Conservation (phyloP, 768 basidiomycete genomes). For the Tulasnella sp. region DNA sequence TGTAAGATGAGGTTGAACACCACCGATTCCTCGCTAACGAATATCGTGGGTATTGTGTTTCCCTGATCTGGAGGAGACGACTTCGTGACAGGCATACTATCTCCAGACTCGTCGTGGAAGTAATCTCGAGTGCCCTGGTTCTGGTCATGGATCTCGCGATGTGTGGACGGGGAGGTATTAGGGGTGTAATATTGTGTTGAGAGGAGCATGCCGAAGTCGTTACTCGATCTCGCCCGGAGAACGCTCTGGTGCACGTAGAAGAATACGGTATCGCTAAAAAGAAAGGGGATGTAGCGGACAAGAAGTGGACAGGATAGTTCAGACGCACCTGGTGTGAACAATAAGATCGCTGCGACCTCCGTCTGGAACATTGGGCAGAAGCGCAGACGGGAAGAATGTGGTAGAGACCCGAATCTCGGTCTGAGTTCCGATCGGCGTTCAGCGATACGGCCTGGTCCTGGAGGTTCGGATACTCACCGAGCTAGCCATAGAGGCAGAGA, state of each 20-base stretch:
- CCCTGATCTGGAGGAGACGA: not conserved
- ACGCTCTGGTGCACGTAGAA: slow-evolving; percentile 72
- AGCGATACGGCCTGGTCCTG: not conserved
- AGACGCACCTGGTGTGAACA: not conserved
- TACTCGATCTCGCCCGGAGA: slow-evolving; percentile 58
- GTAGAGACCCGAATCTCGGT: slow-evolving; percentile 7
- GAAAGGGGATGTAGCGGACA: not conserved
- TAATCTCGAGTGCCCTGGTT: not conserved
- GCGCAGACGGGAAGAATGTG: slow-evolving; percentile 2
- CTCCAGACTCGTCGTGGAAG: not conserved
- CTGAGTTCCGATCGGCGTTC: not conserved
- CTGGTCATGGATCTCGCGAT: not conserved
- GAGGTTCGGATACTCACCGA: not conserved
- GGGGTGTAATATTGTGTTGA: not conserved
- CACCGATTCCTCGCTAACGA: slow-evolving; percentile 52
- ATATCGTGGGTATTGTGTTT: slow-evolving; percentile 36
- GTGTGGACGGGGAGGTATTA: slow-evolving; percentile 36
- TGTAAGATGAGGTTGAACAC: slow-evolving; percentile 32
- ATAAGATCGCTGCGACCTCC: not conserved
- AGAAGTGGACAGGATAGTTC: no score
- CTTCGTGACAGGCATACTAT: no score
- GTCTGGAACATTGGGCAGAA: slow-evolving; percentile 7
- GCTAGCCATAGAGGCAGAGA: not conserved
- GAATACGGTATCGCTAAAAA: slow-evolving; percentile 62
- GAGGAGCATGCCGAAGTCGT: slow-evolving; percentile 51